Conservation (phyloP, 1,284 basidiomycete genomes). For the Malassezia sp. region DNA sequence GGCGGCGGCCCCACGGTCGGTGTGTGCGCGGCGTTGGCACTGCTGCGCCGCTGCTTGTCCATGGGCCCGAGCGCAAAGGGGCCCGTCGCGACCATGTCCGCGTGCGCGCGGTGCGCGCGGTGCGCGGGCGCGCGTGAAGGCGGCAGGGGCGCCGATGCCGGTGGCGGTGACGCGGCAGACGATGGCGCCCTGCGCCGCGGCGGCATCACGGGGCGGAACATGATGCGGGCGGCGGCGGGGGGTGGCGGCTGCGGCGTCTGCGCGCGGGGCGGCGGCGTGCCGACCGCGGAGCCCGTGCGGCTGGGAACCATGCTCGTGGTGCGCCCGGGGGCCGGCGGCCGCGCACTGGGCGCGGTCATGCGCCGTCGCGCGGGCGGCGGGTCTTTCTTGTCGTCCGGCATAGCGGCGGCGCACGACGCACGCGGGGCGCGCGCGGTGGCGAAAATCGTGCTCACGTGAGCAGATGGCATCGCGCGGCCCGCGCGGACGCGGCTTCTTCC, state of each 20-base stretch:
- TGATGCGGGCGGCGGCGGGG: conserved; percentile 46
- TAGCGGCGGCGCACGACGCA: background rate
- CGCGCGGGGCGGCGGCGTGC: conserved; percentile 48
- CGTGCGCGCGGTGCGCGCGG: conserved; percentile 38
- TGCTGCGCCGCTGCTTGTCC: conserved; percentile 53
- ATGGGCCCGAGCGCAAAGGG: conserved; percentile 72
- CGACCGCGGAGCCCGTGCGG: conserved; percentile 49
- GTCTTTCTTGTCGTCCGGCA: background rate
- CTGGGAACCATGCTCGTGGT: conserved; percentile 47
- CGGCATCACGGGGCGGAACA: conserved; percentile 36
- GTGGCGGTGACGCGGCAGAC: background rate
- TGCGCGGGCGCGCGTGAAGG: background rate
- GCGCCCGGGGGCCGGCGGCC: conserved; percentile 27
- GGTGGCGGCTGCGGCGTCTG: conserved; percentile 47
- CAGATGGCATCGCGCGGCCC: too few species aligned
- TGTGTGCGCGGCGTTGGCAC: conserved; percentile 56
- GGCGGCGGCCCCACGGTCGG: conserved; percentile 3
- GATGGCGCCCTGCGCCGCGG: conserved; percentile 28
- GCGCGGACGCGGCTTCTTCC: too few species aligned
- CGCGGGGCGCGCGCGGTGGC: too few species aligned
- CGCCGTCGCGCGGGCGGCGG: background rate
- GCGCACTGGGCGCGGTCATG: background rate
- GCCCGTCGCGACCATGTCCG: conserved; percentile 71
- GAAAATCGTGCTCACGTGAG: too few species aligned
- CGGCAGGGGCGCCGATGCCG: background rate